Percentiles rank a stretch among this genome's conserved stretches.
phyloP scores from a whole-genome alignment of 345 rosid genomes.

The Ricinus communis region DNA sequence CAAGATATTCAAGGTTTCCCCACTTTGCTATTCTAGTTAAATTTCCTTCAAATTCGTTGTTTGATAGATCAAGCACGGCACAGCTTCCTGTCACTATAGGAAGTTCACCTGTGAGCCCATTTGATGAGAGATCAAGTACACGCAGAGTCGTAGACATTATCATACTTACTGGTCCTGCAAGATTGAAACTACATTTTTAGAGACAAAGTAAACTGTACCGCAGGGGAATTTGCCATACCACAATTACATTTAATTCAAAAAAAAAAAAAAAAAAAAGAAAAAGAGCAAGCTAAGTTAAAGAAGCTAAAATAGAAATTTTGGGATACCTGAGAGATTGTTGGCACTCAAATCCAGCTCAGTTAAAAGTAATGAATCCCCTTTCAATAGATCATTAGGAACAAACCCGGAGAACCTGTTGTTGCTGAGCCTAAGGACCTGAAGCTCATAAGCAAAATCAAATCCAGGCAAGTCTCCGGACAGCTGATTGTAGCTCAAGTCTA shows the following conservation, averaged over 20 bases:
- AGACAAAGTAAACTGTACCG: slow-evolving; percentile 13
- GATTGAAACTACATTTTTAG: slow-evolving; percentile 24
- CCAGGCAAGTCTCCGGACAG: slow-evolving; percentile 95
- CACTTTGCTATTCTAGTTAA: slow-evolving; percentile 69
- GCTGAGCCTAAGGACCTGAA: slow-evolving; percentile 85
- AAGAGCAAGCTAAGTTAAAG: neutral
- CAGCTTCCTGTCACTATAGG: slow-evolving; percentile 86
- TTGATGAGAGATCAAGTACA: slow-evolving; percentile 75
- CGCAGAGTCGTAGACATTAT: slow-evolving; percentile 79
- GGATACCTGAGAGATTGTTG: slow-evolving; percentile 89
- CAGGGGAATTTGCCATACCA: neutral
- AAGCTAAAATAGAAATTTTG: slow-evolving; percentile 17
- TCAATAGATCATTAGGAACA: slow-evolving; percentile 76
- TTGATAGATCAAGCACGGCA: slow-evolving; percentile 78
- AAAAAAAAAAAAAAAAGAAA: too few relatives aligned
- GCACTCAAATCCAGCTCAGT: slow-evolving; percentile 82
- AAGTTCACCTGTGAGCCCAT: slow-evolving; percentile 75
- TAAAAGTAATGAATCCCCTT: slow-evolving; percentile 85
- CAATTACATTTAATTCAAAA: neutral
- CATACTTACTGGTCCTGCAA: slow-evolving; percentile 72
- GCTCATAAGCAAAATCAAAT: slow-evolving; percentile 83
- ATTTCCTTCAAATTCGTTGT: slow-evolving; percentile 80
- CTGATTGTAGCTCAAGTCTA: slow-evolving; percentile 92
- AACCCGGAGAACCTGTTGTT: slow-evolving; percentile 82
- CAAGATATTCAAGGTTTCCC: slow-evolving; percentile 80